Base-by-base conservation (phyloP, 2,329 filamentous ascomycete species). In the Colletotrichum australisinense region DNA sequence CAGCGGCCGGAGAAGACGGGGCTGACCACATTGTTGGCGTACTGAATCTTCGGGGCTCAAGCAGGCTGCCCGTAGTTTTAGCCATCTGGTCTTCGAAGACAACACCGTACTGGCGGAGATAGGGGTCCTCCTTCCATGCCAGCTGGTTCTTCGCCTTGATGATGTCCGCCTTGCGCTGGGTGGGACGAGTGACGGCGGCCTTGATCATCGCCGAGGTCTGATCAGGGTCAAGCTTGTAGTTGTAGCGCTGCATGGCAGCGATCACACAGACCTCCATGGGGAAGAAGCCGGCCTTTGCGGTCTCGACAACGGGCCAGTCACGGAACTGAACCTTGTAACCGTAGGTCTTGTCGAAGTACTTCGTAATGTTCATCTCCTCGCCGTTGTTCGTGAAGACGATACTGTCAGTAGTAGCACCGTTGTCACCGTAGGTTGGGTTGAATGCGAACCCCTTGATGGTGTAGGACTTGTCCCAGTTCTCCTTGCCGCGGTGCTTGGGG, bases 181-280 rank as follows among this genome's bases (percentile, higher is more conserved):
- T 80, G 0, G 97, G 97, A 1, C 92, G 89, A 6, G 93, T 94
- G 5, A 98, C 96, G 0, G 96, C 95, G 78, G 96, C 95, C 81
- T 93, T 96, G 85, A 99, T 98, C 97, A 99, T 99, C 5, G 88
- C 84, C 0, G 92, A 85, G 0, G 96, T 98, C 84, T 97, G 87
- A 0, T 83, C 80, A 0, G 88, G 85, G 66, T 88, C 88, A 1
- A 93, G 80, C 81, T 93, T 93, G 83, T 85, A 92, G 0, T 85
- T 84, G 75, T 92, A 94, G 0, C 89, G 85, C 79, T 93, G 91
- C 79, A 90, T 87, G 0, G 84, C 81, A 46, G 85, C 78, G 7
- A 91, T 76, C 9, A 83, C 82, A 67, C 89, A 90, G 4, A 91
- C 80, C 76, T 93, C 92, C 83, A 93, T 88, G 0, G 92, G 92